Evolutionary conservation across 306 rosid species (phyloP).

Genomic region (Ormosia semicastrata): DNA sequence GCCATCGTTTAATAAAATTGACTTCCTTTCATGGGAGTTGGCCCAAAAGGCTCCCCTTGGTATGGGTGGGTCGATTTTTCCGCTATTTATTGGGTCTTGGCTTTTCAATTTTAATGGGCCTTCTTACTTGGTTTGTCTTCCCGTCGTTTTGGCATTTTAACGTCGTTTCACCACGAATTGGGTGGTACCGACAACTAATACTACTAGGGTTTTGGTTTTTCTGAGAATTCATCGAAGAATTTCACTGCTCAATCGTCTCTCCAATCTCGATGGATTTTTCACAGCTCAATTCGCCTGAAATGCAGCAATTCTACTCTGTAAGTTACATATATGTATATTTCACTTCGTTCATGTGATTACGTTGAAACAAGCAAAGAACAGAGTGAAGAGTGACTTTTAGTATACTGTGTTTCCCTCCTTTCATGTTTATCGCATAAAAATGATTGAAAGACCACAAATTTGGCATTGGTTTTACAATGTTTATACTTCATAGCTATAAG

Average conservation of each 20-base stretch:
- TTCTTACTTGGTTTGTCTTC: neutral
- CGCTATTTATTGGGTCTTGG: neutral
- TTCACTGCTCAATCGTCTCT: neutral
- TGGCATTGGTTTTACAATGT: neutral
- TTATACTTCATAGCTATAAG: neutral
- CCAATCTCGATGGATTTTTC: constrained; percentile 53
- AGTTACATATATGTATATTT: neutral
- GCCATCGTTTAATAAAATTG: neutral
- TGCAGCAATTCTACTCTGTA: constrained; percentile 53
- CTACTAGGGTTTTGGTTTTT: neutral
- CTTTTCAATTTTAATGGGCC: neutral
- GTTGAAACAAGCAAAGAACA: neutral
- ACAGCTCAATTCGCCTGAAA: constrained; percentile 40
- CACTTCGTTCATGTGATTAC: neutral
- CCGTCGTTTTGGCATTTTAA: too few relatives aligned
- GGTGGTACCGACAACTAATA: too few relatives aligned
- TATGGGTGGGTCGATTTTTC: neutral
- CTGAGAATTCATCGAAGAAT: neutral
- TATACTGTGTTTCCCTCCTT: neutral
- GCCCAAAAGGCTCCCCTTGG: neutral
- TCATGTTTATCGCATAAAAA: neutral
- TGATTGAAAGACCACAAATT: neutral
- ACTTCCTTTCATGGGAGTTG: too few relatives aligned
- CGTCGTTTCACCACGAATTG: neutral
- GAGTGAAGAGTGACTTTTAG: too few relatives aligned